Evolutionary conservation across 192 early-diverging fungal species (phyloP), one percentile per base, ranked within the genome.

Genomic region (Coemansia aciculifera): DNA sequence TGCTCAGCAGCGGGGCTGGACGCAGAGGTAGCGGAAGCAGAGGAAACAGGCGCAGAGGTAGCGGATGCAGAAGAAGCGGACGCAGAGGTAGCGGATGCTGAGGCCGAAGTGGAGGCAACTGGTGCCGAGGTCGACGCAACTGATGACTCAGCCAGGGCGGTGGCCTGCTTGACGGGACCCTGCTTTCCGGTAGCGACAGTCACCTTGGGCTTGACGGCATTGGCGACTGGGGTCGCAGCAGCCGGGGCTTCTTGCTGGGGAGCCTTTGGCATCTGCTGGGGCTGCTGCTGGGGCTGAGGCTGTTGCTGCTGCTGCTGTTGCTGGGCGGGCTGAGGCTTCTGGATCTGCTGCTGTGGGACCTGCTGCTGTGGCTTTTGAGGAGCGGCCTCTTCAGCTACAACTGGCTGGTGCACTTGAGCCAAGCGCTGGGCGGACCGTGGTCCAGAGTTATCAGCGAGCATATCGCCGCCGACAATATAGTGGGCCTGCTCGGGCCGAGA

Each of bases 401-500:
- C 52, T 34, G 36, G 54, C 44, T 71, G 27, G 21, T 48, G 52
- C 4, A 44, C 56, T 7, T 60, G 43, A 2, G 29, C 65, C 38
- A 67, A 11, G 17, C 68, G 74, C 74, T 71, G 68, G 60, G 66
- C 51, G 38, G 63, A 32, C 24, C 24, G 23, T 13, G 52, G 29
- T 11, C 29, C 34, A 24, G 52, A 56, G 52, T 31, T 56, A 19
- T 37, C 57, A 9, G 31, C 34, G 4, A 23, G n/a, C 17, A 38
- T 27, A 15, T 64, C 49, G 21, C 75, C 70, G 15, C 71, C 75
- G 34, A 59, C 62, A 23, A 69, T 64, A 32, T 72, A 72, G 63
- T 78, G 70, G n/a, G 51, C 66, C 6, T 68, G 48, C 27, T 71
- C 49, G n/a, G 75, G 69, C 37, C 31, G 48, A 0, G 78, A 57